Percentiles rank a stretch among this genome's conserved stretches.
phyloP scores from a whole-genome alignment of 331 rosid genomes.

The Ulmus americana region DNA sequence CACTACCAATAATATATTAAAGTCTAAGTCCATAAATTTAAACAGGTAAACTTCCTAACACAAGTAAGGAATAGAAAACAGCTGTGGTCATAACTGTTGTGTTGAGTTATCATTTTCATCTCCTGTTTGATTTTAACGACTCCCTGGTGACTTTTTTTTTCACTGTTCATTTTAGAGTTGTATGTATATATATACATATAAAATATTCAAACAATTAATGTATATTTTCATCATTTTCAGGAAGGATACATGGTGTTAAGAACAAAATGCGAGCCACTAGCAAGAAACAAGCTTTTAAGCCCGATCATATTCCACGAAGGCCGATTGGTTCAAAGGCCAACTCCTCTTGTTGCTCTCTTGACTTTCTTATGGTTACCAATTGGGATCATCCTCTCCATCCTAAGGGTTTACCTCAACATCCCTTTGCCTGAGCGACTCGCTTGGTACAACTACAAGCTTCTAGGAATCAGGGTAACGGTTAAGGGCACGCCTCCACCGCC shows the following conservation, averaged over 20 bases:
- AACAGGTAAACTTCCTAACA: neutral
- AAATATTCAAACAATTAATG: neutral
- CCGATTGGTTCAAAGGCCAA: slow-evolving; percentile 74
- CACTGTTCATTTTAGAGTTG: no score
- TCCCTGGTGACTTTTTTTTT: no score
- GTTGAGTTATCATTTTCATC: no score
- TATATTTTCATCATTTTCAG: slow-evolving; percentile 28
- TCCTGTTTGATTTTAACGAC: no score
- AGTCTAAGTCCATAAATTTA: slow-evolving; percentile 23
- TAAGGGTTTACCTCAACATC: slow-evolving; percentile 69
- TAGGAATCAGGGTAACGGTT: slow-evolving; percentile 54
- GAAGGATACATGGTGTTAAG: slow-evolving; percentile 80
- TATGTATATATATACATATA: neutral
- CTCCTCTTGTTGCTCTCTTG: slow-evolving; percentile 56
- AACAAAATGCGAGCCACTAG: slow-evolving; percentile 49
- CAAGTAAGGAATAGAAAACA: neutral
- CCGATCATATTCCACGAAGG: slow-evolving; percentile 89
- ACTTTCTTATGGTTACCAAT: slow-evolving; percentile 83
- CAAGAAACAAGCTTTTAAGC: slow-evolving; percentile 70
- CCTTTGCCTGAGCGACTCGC: slow-evolving; percentile 67
- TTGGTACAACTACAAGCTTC: slow-evolving; percentile 57
- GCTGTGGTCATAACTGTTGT: no score
- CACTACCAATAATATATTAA: slow-evolving; percentile 29
- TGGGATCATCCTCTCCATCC: slow-evolving; percentile 56
- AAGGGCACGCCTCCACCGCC: slow-evolving; percentile 84